These are phyloP conservation scores for Ganoderma resinaceum DNA, from an alignment of 1,284 basidiomycete species.

Conservation along the genomic window DNA sequence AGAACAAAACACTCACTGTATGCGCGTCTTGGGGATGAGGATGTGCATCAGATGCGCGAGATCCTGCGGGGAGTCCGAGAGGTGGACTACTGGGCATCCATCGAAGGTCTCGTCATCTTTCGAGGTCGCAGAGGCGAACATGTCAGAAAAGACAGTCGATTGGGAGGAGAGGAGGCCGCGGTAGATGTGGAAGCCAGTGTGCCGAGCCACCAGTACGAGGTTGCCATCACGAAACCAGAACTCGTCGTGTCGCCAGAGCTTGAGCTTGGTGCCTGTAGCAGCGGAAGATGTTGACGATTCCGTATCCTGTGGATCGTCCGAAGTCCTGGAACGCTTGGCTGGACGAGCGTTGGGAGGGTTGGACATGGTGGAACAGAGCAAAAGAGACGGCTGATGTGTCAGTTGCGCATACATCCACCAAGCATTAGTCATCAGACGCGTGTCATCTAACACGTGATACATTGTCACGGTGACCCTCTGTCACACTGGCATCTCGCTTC, in stretches of 20 bases:
- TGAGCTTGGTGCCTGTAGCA: not conserved
- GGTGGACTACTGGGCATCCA: constrained; percentile 24
- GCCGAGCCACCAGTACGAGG: constrained; percentile 27
- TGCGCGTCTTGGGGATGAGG: not conserved
- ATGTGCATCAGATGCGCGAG: constrained; percentile 9
- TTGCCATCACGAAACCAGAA: constrained; percentile 30
- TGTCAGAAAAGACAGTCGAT: constrained; percentile 25
- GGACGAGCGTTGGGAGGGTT: too few species aligned
- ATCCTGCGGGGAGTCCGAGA: constrained; percentile 22
- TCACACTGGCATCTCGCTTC: too few species aligned
- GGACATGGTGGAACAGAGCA: too few species aligned
- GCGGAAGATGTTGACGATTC: too few species aligned
- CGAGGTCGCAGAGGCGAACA: constrained; percentile 29
- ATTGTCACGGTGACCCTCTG: too few species aligned
- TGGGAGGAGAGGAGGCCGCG: constrained; percentile 24
- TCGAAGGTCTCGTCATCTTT: constrained; percentile 13
- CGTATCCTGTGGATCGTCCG: too few species aligned
- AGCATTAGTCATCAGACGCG: too few species aligned
- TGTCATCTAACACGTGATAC: too few species aligned
- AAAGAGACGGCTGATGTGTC: too few species aligned
- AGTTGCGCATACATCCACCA: too few species aligned
- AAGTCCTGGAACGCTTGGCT: too few species aligned
- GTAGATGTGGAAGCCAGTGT: constrained; percentile 26
- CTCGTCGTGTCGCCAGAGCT: constrained; percentile 27
- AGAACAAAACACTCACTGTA: not conserved